A percentile compares a stretch with the other conserved stretches of the same genome.
phyloP scores from a whole-genome alignment of 2,329 filamentous ascomycete genomes.

The Lasiodiplodia gonubiensis region DNA sequence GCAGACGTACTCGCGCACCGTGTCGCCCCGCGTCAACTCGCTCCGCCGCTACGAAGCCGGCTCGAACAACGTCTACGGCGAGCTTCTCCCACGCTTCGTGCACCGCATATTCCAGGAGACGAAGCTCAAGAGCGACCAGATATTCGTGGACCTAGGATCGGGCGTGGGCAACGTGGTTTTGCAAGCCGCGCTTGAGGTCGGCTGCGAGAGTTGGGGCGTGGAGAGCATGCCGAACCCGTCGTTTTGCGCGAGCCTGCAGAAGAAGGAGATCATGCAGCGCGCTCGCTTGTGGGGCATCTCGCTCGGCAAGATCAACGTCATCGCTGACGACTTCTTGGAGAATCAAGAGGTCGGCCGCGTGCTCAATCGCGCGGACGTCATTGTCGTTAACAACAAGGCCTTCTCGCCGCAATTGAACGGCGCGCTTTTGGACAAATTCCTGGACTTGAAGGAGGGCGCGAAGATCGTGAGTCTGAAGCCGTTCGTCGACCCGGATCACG shows the following conservation, averaged over 20 bases:
- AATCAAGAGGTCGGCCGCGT: conserved; percentile 72
- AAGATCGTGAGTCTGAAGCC: conserved; percentile 90
- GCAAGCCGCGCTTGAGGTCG: conserved; percentile 90
- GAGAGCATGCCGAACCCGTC: conserved; percentile 95
- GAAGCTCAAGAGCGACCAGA: conserved; percentile 77
- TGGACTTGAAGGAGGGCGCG: conserved; percentile 90
- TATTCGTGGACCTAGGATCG: conserved; percentile 94
- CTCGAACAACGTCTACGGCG: conserved; percentile 92
- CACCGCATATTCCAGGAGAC: conserved; percentile 81
- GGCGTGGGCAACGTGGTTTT: conserved; percentile 95
- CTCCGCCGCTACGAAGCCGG: conserved; percentile 87
- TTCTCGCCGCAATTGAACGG: conserved; percentile 90
- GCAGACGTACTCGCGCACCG: conserved; percentile 90
- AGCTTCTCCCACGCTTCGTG: conserved; percentile 84
- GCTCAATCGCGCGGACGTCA: conserved; percentile 86
- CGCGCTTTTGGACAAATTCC: conserved; percentile 82
- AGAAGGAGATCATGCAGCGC: conserved; percentile 81
- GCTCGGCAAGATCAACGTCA: conserved; percentile 78
- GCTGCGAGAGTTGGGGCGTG: conserved; percentile 94
- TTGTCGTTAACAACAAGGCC: conserved; percentile 97
- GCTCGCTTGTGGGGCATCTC: conserved; percentile 81
- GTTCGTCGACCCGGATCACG: conserved; percentile 82
- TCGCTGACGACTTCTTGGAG: conserved; percentile 82
- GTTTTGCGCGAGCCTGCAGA: conserved; percentile 78
- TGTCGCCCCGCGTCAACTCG: conserved; percentile 84